Evolutionary conservation across 2,329 filamentous ascomycete genomes (phyloP).

Genomic region (Metarhizium humberi): DNA sequence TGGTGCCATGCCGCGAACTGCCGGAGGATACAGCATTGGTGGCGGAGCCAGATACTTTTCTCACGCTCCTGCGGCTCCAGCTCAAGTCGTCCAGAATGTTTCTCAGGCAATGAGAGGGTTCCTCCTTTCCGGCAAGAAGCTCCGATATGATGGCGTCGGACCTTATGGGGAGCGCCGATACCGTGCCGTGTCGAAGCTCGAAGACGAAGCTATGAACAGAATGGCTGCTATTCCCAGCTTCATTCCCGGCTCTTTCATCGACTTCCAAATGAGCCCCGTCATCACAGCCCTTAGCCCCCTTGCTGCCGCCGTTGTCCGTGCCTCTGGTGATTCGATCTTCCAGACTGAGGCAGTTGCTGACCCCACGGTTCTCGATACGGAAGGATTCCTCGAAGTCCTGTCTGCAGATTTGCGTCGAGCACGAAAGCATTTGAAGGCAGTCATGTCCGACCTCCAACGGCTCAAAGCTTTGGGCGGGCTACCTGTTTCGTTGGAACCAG

Average conservation of each 20-base stretch:
- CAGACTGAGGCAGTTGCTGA: slow-evolving; percentile 29
- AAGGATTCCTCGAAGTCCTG: slow-evolving; percentile 76
- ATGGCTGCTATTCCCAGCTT: slow-evolving; percentile 48
- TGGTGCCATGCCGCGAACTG: slow-evolving; percentile 72
- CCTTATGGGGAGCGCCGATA: slow-evolving; percentile 69
- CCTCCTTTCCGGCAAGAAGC: slow-evolving; percentile 81
- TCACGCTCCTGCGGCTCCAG: slow-evolving; percentile 73
- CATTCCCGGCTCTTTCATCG: slow-evolving; percentile 70
- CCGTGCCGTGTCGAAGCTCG: slow-evolving; percentile 63
- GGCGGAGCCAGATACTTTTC: slow-evolving; percentile 84
- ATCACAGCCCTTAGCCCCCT: slow-evolving; percentile 79
- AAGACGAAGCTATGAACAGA: slow-evolving; percentile 62
- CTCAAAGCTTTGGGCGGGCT: slow-evolving; percentile 74
- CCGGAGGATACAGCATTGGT: slow-evolving; percentile 73
- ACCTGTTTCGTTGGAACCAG: slow-evolving; percentile 63
- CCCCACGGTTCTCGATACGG: slow-evolving; percentile 61
- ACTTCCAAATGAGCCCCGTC: slow-evolving; percentile 81
- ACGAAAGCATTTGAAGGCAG: slow-evolving; percentile 70
- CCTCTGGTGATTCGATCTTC: slow-evolving; percentile 33
- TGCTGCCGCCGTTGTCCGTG: slow-evolving; percentile 41
- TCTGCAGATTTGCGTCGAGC: slow-evolving; percentile 82
- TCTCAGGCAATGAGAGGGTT: slow-evolving; percentile 88
- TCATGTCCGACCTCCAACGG: slow-evolving; percentile 72
- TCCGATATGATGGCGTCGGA: slow-evolving; percentile 73
- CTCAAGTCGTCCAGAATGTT: slow-evolving; percentile 92